Percentiles rank a stretch among this genome's conserved stretches.
These are phyloP conservation scores for Grigorovia transvaalensis DNA, from an alignment of 805 yeast species.

Conservation along the genomic window DNA sequence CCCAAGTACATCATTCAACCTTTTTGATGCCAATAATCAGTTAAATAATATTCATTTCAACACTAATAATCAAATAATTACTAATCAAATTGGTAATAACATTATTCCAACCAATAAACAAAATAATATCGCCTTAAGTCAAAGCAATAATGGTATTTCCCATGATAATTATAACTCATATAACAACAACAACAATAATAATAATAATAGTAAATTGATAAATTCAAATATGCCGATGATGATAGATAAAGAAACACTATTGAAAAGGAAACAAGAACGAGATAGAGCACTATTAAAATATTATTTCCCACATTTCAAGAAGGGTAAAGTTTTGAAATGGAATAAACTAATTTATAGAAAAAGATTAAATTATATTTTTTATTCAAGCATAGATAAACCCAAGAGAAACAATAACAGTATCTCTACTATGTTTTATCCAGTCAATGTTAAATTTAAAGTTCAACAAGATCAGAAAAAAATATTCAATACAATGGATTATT, in stretches of 20 bases:
- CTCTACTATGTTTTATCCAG: slow-evolving; percentile 34
- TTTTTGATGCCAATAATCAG: slow-evolving; percentile 11
- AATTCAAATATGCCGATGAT: neutral
- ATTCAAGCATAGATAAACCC: slow-evolving; percentile 8
- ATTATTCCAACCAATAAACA: neutral
- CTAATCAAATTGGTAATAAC: neutral
- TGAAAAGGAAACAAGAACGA: slow-evolving; percentile 20
- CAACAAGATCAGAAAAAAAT: slow-evolving; percentile 42
- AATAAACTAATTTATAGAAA: slow-evolving; percentile 43
- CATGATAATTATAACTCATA: too few species aligned
- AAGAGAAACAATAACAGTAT: neutral
- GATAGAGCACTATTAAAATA: slow-evolving; percentile 32
- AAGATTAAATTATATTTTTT: slow-evolving; percentile 32
- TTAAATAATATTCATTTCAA: neutral
- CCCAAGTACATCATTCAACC: slow-evolving; percentile 8
- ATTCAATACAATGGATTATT: slow-evolving; percentile 26
- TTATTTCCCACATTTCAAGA: slow-evolving; percentile 45
- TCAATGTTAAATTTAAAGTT: slow-evolving; percentile 41
- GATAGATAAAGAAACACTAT: slow-evolving; percentile 2
- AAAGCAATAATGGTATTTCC: too few species aligned
- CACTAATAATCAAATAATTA: neutral
- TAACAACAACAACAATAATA: neutral
- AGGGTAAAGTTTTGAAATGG: slow-evolving; percentile 42
- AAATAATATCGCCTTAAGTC: neutral
- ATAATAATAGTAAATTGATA: neutral